These are phyloP conservation scores for Ophiostoma perfectum DNA, from an alignment of 2,329 filamentous ascomycete genomes.

Conservation along the genomic window DNA sequence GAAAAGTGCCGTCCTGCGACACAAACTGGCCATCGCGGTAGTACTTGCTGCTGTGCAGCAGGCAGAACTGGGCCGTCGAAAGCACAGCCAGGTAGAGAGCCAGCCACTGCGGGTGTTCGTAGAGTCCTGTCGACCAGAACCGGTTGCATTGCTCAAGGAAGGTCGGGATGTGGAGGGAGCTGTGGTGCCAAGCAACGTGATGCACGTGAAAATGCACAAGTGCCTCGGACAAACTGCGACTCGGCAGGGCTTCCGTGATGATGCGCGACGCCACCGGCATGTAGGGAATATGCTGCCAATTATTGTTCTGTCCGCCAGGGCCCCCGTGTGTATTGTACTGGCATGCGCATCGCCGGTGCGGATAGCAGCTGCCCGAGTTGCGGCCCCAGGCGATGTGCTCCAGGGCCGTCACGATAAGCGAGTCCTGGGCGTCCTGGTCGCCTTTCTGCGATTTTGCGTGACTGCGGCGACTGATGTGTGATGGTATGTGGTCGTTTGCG, in stretches of 20 bases:
- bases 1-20: constrained; percentile 14
- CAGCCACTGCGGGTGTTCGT: constrained; percentile 29
- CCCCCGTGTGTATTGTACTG: constrained; percentile 24
- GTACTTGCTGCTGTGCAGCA: constrained; percentile 27
- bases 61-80: constrained; percentile 27
- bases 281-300: constrained; percentile 18
- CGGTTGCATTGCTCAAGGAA: constrained; percentile 48
- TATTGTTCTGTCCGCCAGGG: constrained; percentile 17
- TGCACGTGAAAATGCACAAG: constrained; percentile 30
- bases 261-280: constrained; percentile 19
- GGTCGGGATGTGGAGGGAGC: constrained; percentile 45
- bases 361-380: constrained; percentile 32
- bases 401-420: constrained; percentile 33
- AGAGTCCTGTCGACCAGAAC: constrained; percentile 38
- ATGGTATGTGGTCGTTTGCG: not conserved
- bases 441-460: not conserved
- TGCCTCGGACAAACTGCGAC: constrained; percentile 22
- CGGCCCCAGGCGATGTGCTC: constrained; percentile 38
- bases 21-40: not conserved
- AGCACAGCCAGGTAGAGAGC: constrained; percentile 31
- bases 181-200: constrained; percentile 31
- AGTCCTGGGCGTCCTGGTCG: constrained; percentile 20
- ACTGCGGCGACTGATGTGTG: not conserved
- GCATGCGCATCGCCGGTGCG: constrained; percentile 26
- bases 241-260: constrained; percentile 20